These are phyloP conservation scores for Neopestalotiopsis rosae DNA, from an alignment of 2,329 filamentous ascomycete genomes.

Conservation along the genomic window DNA sequence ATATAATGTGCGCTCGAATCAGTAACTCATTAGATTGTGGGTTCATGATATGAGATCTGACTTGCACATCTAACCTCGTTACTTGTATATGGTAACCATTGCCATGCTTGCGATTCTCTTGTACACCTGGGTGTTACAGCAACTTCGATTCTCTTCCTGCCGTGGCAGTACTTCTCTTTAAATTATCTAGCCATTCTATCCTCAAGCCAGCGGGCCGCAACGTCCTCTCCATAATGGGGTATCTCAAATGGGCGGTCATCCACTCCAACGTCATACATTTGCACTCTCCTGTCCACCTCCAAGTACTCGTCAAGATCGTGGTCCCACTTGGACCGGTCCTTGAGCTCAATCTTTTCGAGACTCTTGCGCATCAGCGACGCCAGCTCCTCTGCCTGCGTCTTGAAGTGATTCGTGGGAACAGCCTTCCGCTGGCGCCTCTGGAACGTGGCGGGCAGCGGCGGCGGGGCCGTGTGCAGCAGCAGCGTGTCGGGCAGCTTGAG, in stretches of 20 bases:
- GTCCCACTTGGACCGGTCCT: conserved; percentile 48
- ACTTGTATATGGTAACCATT: no score
- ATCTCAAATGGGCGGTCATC: conserved; percentile 28
- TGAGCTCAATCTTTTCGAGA: conserved; percentile 51
- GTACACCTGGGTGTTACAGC: no score
- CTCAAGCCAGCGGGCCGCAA: conserved; percentile 31
- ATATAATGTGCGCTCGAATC: no score
- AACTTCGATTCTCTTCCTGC: no score
- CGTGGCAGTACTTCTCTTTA: no score
- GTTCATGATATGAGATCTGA: no score
- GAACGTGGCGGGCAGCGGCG: conserved; percentile 24
- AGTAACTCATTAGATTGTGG: no score
- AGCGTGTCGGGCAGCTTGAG: conserved; percentile 56
- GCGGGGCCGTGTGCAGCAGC: conserved; percentile 49
- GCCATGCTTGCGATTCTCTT: no score
- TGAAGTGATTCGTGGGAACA: conserved; percentile 47
- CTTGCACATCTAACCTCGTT: no score
- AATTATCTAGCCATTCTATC: conserved; percentile 56
- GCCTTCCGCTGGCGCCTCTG: conserved; percentile 25
- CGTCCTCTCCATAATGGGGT: conserved; percentile 21
- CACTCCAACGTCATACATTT: conserved; percentile 41
- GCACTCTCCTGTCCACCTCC: conserved; percentile 44
- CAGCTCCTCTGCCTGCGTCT: conserved; percentile 53
- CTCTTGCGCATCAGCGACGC: conserved; percentile 54
- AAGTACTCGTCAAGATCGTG: conserved; percentile 39